Base-by-base conservation (phyloP, 2,329 filamentous ascomycete species). In the Ophiostoma sp. region DNA sequence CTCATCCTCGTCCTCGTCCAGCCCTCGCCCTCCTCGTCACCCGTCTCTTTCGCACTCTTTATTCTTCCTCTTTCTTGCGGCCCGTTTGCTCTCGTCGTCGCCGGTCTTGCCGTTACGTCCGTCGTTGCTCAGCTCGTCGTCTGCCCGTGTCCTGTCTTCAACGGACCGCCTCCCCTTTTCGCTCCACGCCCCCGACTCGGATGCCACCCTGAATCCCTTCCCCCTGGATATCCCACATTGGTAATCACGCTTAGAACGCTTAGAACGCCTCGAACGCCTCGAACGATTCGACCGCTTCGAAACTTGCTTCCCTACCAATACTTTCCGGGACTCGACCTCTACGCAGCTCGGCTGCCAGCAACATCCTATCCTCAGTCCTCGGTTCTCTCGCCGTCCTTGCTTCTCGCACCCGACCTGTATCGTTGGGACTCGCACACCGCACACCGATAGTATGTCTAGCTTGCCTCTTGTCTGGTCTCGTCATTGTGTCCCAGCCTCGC, bases 391-490 rank as follows among this genome's bases (percentile, higher is more conserved):
- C 42, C 11, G 7, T 44, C 7, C 42, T 44, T 44, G 42, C 16
- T 18, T 6, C 12, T 18, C 36, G n/a, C 18, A 58, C 27, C 55
- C 55, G 27, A 38, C 55, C 27, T 58, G 55, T 18, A 52, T 16
- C 8, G 11, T 38, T 40, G 27, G 27, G 55, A 27, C 1, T 38
- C 55, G 27, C 55, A 60, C 11, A 60, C 55, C 27, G 55, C 55
- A 60, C 55, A 58, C 55, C 55, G 55, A 38, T 60, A 52, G 49
- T 52, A 52, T 52, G 49, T 52, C n/a, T 18, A 52, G 45, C 45
- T n/a, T 52, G 42, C 42, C 42, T 8, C 42, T 44, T 44, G 42
- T 44, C 42, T 44, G 42, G 42, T 8, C 47, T 9, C n/a, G n/a
- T 52, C 47, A 52, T 18, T 52, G 6, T n/a, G 6, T n/a, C 47